Evolutionary conservation across 495 filamentous ascomycete species (phyloP), one percentile per base, ranked within the genome.

Genomic region (Mytilinidion resinicola): DNA sequence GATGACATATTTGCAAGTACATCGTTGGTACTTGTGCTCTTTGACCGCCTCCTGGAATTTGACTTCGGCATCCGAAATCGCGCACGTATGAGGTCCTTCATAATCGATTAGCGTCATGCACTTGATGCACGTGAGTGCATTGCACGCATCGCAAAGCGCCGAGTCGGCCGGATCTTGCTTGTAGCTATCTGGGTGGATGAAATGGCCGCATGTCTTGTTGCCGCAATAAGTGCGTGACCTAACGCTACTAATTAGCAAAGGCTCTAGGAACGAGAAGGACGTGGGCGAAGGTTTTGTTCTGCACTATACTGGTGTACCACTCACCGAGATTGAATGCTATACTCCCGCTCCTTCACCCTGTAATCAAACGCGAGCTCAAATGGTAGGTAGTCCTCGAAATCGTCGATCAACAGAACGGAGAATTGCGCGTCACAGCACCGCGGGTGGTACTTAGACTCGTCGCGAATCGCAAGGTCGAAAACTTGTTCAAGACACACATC

Each of bases 11-110:
- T 56, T 59, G 44, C 63, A 65, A 19, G 47, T 53, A 39, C 63
- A 65, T n/a, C 53, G 39, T 38, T 65, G 48, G 20, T 58, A 65
- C 7, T 55, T 51, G n/a, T 65, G 15, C 42, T 65, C 51, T n/a
- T 48, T 21, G 9, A 38, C 63, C 1, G 46, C 53, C 9, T 43
- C 15, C 39, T 61, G 37, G 55, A 65, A 65, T 21, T 62, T 35
- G 35, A 35, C 19, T 7, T 65, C 63, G 11, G 36, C 43, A 19
- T 65, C 58, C 5, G 49, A 33, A 5, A 61, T 30, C 33, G 50
- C 44, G 51, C 63, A 65, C 4, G n/a, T 19, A 34, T 65, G 63
- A 1, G 20, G 21, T 12, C 9, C 36, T 12, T 19, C n/a, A 8
- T 34, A 49, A 20, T 25, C 12, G 9, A 65, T 19, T 7, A 54